Evolutionary conservation across 2,329 filamentous ascomycete genomes (phyloP).

Genomic region (Verticillium isaacii): DNA sequence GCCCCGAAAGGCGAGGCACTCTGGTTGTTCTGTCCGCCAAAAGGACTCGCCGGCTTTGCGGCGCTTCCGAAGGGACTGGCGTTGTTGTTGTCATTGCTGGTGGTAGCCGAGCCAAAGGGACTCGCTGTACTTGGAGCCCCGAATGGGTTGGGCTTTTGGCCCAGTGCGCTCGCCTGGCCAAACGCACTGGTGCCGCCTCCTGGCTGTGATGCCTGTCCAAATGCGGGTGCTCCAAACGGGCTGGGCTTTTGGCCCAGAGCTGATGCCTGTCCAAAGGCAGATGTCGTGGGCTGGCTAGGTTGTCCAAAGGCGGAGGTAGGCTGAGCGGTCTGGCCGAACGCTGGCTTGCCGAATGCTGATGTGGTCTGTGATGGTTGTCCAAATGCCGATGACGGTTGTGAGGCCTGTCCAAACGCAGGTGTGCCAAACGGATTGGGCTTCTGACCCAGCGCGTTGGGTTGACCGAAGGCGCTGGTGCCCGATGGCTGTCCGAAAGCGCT

Average conservation of each 20-base stretch:
- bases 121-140: conserved; percentile 16
- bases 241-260: conserved; percentile 26
- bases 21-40: conserved; percentile 1
- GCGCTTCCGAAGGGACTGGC: conserved; percentile 6
- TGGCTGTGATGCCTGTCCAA: conserved; percentile 13
- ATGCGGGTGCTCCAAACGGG: conserved; percentile 18
- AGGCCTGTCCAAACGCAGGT: conserved; percentile 33
- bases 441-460: conserved; percentile 20
- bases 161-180: conserved; percentile 30
- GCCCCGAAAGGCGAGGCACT: conserved; percentile 9
- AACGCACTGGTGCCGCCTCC: conserved; percentile 21
- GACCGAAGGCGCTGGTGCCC: conserved; percentile 25
- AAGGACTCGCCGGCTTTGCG: neutral
- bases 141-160: conserved; percentile 33
- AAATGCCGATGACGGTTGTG: conserved; percentile 25
- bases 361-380: conserved; percentile 10
- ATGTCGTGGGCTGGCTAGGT: conserved; percentile 16
- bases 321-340: conserved; percentile 32
- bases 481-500: conserved; percentile 38
- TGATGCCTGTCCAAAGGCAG: conserved; percentile 31
- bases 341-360: conserved; percentile 29
- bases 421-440: conserved; percentile 24
- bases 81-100: conserved; percentile 4
- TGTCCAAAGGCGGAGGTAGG: conserved; percentile 26
- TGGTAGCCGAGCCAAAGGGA: conserved; percentile 16